A percentile compares a stretch with the other conserved stretches of the same genome.
Evolutionary conservation across 306 rosid species (phyloP).

Genomic region (Acacia confusa): DNA sequence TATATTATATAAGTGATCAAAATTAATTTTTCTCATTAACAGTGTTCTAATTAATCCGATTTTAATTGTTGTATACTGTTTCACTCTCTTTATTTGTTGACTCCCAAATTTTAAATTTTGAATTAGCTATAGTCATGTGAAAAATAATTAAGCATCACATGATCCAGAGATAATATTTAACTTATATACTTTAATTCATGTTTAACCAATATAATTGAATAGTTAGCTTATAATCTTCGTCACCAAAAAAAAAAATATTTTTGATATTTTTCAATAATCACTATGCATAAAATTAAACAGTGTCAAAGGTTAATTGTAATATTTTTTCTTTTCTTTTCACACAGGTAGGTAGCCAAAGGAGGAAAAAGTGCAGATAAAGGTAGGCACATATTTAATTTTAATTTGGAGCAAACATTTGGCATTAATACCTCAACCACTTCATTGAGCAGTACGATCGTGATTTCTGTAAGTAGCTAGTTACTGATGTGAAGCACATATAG

Average conservation of each 20-base stretch:
- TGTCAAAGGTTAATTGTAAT: background rate
- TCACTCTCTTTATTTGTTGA: too few species aligned
- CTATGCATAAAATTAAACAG: background rate
- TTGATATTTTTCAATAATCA: background rate
- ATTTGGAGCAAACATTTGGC: constrained; percentile 52
- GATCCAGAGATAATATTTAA: background rate
- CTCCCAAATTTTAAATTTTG: too few species aligned
- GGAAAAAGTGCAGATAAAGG: constrained; percentile 41
- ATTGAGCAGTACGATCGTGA: constrained; percentile 39
- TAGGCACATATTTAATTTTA: constrained; percentile 29
- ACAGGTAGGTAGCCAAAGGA: constrained; percentile 21
- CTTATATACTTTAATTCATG: background rate
- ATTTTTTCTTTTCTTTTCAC: background rate
- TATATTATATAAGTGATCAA: too few species aligned
- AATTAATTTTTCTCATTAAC: too few species aligned
- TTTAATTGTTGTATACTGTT: too few species aligned
- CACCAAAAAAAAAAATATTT: too few species aligned
- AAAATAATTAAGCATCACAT: too few species aligned
- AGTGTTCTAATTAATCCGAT: too few species aligned
- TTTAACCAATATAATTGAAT: background rate
- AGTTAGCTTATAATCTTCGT: too few species aligned
- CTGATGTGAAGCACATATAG: constrained; percentile 38
- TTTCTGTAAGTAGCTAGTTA: constrained; percentile 48
- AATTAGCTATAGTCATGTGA: too few species aligned
- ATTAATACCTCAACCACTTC: constrained; percentile 49